phyloP scores from a whole-genome alignment of 805 yeast species.

The Ogataea philodendri region DNA sequence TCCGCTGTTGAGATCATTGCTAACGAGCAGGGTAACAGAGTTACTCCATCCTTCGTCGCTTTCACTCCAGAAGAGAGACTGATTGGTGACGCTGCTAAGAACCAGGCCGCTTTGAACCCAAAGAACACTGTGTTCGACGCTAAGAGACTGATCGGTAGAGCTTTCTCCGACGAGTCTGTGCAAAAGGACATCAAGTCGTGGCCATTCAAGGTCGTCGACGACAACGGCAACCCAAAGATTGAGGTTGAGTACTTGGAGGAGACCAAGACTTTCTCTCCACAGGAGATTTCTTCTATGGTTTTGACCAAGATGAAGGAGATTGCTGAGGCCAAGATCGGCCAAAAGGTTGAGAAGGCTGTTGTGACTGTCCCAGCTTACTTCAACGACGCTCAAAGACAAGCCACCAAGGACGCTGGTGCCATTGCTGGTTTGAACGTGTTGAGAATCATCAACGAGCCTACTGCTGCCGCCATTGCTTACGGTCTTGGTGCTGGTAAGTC shows the following conservation, averaged over 20 bases:
- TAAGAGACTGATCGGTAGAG: constrained; percentile 93
- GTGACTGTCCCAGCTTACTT: constrained; percentile 85
- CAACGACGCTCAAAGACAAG: constrained; percentile 79
- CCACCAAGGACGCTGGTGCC: constrained; percentile 77
- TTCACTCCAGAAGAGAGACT: constrained; percentile 91
- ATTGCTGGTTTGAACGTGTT: constrained; percentile 73
- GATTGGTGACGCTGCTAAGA: constrained; percentile 96
- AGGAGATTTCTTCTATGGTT: constrained; percentile 91
- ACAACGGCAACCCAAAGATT: constrained; percentile 83
- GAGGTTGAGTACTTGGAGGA: constrained; percentile 95
- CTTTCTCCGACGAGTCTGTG: constrained; percentile 76
- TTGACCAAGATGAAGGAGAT: constrained; percentile 62
- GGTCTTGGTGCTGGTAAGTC: constrained; percentile 61
- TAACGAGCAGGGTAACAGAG: constrained; percentile 98
- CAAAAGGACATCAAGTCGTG: constrained; percentile 85
- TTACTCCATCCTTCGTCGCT: constrained; percentile 94
- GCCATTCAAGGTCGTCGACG: constrained; percentile 84
- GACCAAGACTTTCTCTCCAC: constrained; percentile 86
- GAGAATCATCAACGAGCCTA: constrained; percentile 79
- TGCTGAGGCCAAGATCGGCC: constrained; percentile 58
- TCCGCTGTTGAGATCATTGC: constrained; percentile 79
- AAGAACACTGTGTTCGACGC: constrained; percentile 87
- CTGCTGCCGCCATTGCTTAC: constrained; percentile 83
- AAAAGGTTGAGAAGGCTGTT: constrained; percentile 64
- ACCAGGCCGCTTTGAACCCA: constrained; percentile 95